Evolutionary conservation across 768 basidiomycete genomes (phyloP), one percentile per base, ranked within the genome.

Genomic region (Amanita brunnescens): DNA sequence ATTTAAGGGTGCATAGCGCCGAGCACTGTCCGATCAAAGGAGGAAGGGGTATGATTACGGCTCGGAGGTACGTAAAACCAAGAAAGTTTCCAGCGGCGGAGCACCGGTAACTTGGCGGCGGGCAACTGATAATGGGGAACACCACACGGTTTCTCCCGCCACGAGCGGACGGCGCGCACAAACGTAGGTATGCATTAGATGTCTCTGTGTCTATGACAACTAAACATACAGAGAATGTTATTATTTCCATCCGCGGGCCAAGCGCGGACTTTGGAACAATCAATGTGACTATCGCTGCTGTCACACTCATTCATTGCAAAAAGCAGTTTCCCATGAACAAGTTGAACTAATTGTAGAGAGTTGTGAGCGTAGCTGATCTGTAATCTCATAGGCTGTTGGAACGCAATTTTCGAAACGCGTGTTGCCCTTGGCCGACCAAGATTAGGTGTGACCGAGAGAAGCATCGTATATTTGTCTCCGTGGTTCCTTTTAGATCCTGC

Each of bases 371-470:
- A 33, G 39, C 38, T 50, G 49, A 42, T 33, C 29, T 42, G 40
- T 38, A 8, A 50, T 42, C 38, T 33, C 23, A 44, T 44, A 51
- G 49, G 39, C 39, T 33, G 39, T 9, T 38, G 24, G 33, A 33
- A 44, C 30, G 29, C 33, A 44, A 43, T 34, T 20, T 39, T 55
- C 45, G 52, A 63, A 61, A 61, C 47, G 57, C 58, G 59, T 61
- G 54, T 61, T 40, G 54, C 54, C 54, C 49, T 55, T 55, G 55
- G 46, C 55, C 52, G 56, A 57, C 37, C 55, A 49, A 55, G 59
- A 54, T 61, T 68, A 65, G 71, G 71, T 73, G 74, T 66, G 73
- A 74, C 60, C 66, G 65, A 61, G 60, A 62, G 70, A 72, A 71
- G 66, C 59, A 57, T 63, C 58, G 61, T 65, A 64, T 64, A 61